Percentiles rank a stretch among this genome's conserved stretches.
These are phyloP conservation scores for Talaromyces piceae DNA, from an alignment of 2,329 filamentous ascomycete genomes.

Conservation along the genomic window DNA sequence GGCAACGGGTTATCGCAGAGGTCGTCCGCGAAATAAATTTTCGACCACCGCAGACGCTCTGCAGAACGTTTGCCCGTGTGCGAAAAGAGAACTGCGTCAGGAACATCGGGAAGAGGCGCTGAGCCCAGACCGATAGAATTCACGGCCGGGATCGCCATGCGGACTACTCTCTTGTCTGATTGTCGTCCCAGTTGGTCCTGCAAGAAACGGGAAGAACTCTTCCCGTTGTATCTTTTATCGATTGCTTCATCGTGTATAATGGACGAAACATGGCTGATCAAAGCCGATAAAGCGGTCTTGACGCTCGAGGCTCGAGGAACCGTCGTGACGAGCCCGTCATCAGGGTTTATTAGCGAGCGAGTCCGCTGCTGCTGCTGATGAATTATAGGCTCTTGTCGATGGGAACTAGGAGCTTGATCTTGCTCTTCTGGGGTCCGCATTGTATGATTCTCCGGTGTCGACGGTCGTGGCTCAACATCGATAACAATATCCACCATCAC, in stretches of 20 bases:
- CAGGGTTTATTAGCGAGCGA: constrained; percentile 11
- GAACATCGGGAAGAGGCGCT: constrained; percentile 60
- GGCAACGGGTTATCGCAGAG: constrained; percentile 56
- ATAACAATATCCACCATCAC: constrained; percentile 68
- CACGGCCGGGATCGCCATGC: constrained; percentile 41
- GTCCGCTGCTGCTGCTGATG: constrained; percentile 15
- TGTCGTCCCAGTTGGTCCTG: background rate
- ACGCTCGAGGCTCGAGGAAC: constrained; percentile 28
- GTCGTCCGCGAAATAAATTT: constrained; percentile 62
- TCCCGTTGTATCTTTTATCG: background rate
- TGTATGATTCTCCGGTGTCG: constrained; percentile 15
- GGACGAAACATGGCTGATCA: constrained; percentile 46
- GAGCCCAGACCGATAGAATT: constrained; percentile 49
- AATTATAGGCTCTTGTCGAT: constrained; percentile 15
- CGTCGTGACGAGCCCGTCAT: constrained; percentile 20
- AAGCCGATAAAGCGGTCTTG: constrained; percentile 37
- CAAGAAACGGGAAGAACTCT: background rate
- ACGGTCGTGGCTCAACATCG: constrained; percentile 40
- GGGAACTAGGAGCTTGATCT: constrained; percentile 19
- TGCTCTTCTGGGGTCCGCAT: constrained; percentile 26
- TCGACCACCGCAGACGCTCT: constrained; percentile 57
- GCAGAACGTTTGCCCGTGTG: constrained; percentile 33
- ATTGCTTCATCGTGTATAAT: constrained; percentile 37
- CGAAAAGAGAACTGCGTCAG: constrained; percentile 42
- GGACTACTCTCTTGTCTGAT: constrained; percentile 16